Conservation (phyloP, 768 basidiomycete species). For the Pleurotus tuber-regium region DNA sequence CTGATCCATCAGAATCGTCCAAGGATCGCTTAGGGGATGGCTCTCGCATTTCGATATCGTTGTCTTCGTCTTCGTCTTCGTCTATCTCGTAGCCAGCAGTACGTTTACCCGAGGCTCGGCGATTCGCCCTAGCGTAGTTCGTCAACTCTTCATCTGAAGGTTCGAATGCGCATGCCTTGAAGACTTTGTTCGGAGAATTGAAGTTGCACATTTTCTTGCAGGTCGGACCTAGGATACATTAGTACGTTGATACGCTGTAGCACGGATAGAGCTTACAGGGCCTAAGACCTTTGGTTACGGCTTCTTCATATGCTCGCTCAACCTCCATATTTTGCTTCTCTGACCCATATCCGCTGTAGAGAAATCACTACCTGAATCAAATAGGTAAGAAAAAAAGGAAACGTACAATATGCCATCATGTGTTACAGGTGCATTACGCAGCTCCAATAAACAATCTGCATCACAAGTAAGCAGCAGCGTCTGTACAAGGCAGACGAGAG, state of each 20-base stretch:
- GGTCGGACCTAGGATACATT: conserved; percentile 45
- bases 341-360: conserved; percentile 39
- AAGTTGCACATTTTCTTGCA: conserved; percentile 69
- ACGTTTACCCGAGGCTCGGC: conserved; percentile 18
- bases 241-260: not conserved
- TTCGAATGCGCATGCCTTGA: conserved; percentile 65
- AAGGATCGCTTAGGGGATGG: conserved; percentile 24
- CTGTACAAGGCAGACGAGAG: too few relatives aligned
- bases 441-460: conserved; percentile 54
- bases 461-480: too few relatives aligned
- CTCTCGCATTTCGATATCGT: conserved; percentile 22
- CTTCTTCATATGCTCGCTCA: conserved; percentile 51
- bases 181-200: conserved; percentile 42
- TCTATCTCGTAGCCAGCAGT: conserved; percentile 11
- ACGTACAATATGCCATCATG: conserved; percentile 63
- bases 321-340: conserved; percentile 31
- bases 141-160: conserved; percentile 59
- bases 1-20: conserved; percentile 36
- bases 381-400: not conserved
- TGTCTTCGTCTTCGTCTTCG: conserved; percentile 20
- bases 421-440: conserved; percentile 47
- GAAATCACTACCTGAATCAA: conserved; percentile 4
- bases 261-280: conserved; percentile 42
- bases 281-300: conserved; percentile 61
- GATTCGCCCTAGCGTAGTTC: conserved; percentile 33